Evolutionary conservation across 169 alveolate species (phyloP), one percentile per base, ranked within the genome.

Genomic region (Babesia bovis): DNA sequence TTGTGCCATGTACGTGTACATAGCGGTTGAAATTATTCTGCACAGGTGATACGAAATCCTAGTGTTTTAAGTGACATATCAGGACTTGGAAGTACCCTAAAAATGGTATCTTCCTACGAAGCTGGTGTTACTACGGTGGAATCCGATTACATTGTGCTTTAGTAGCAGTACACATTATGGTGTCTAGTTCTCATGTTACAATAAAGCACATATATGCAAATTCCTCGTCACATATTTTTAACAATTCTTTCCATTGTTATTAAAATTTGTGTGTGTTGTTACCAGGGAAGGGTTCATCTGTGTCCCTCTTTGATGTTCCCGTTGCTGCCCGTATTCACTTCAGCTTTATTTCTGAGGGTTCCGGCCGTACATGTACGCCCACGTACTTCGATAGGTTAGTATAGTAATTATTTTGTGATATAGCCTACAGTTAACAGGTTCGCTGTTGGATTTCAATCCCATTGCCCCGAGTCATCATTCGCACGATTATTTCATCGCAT

Each of bases 11-110:
- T 83, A 7, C 17, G 72, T 59, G 7, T 33, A 44, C 25, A 28
- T 10, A 47, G 2, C 12, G 7, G 21, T 2, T 17, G 30, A 44
- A n/a, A 3, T 28, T 13, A 19, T 51, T 35, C 10, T 36, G 25
- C 28, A 36, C 35, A 79, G 87, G 87, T 49, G 44, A 25, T 57
- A 26, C 38, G 25, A n/a, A 66, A 69, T 21, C 68, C 87, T 19
- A 5, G 28, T 10, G 5, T 52, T 21, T 60, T 79, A 9, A 26
- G 61, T 32, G 53, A 60, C 1, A 30, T 47, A 25, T 69, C 87
- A 0, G 73, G 72, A n/a, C 70, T 76, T 0, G 51, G 66, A 9
- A 52, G 36, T n/a, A 35, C 58, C 15, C 56, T 74, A 21, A 32
- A 52, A 4, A n/a, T 49, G 25, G 52, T 63, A 4, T 44, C 59